phyloP scores from a whole-genome alignment of 208 protist species.

The Trypanosomatidae sp. region DNA sequence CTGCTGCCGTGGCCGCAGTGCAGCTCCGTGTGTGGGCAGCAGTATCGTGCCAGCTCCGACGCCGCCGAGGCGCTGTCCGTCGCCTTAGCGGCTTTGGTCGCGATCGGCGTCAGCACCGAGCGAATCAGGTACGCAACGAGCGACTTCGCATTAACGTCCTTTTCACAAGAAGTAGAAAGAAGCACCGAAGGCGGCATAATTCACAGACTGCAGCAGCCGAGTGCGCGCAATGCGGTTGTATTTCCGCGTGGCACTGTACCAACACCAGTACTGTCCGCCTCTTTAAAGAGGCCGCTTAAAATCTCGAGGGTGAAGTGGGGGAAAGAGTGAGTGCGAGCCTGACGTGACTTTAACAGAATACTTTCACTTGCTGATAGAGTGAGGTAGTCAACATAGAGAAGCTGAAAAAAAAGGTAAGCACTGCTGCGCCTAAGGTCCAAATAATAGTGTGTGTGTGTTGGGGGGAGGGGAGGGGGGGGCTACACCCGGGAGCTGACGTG shows the following conservation, averaged over 20 bases:
- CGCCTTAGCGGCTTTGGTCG: not conserved
- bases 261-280: not conserved
- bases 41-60: conserved; percentile 5
- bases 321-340: not conserved
- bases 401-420: not conserved
- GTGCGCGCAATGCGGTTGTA: not conserved
- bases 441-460: not conserved
- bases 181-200: conserved; percentile 10
- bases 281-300: not conserved
- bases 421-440: not conserved
- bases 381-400: not conserved
- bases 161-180: conserved; percentile 24
- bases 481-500: not conserved
- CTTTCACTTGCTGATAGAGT: not conserved
- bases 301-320: not conserved
- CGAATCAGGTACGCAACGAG: conserved; percentile 27
- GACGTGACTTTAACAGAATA: not conserved
- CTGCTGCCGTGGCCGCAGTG: conserved; percentile 16
- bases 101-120: conserved; percentile 16
- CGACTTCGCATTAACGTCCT: conserved; percentile 31
- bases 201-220: not conserved
- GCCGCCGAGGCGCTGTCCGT: not conserved
- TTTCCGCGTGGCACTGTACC: not conserved
- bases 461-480: not conserved
- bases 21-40: conserved; percentile 8